A percentile compares a stretch with the other conserved stretches of the same genome.
Conservation (phyloP, 257 asterid genomes). For the Knoxia roxburghii region DNA sequence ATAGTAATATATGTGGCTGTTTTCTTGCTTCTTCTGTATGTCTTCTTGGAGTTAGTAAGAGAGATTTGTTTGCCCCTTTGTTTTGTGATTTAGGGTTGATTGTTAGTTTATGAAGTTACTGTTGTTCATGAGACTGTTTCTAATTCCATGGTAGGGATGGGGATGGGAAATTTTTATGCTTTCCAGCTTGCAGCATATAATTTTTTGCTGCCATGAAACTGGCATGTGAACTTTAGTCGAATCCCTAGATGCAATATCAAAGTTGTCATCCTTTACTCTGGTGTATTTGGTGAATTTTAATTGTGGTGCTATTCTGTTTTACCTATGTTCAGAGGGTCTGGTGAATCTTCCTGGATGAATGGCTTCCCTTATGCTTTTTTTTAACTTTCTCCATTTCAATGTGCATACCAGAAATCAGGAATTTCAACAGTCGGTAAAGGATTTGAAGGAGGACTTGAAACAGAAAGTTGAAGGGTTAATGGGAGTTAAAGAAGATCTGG, state of each 20-base stretch:
- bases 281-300: background rate
- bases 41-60: background rate
- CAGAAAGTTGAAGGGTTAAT: conserved; percentile 70
- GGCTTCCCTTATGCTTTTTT: background rate
- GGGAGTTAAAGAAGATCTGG: conserved; percentile 70
- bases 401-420: conserved; percentile 54
- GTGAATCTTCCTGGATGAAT: background rate
- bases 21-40: background rate
- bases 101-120: background rate
- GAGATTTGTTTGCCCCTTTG: background rate
- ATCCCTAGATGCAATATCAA: background rate
- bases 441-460: conserved; percentile 68
- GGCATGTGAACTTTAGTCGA: background rate
- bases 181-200: background rate
- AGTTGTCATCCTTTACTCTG: background rate
- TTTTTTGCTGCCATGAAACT: background rate
- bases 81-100: background rate
- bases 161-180: background rate
- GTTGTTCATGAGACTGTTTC: background rate
- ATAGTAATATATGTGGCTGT: background rate
- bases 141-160: background rate
- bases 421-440: conserved; percentile 62
- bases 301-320: background rate
- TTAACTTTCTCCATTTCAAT: background rate
- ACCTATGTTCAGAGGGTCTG: background rate